Conservation (phyloP, 805 yeast genomes). For the Ogataea nitratoaversa region DNA sequence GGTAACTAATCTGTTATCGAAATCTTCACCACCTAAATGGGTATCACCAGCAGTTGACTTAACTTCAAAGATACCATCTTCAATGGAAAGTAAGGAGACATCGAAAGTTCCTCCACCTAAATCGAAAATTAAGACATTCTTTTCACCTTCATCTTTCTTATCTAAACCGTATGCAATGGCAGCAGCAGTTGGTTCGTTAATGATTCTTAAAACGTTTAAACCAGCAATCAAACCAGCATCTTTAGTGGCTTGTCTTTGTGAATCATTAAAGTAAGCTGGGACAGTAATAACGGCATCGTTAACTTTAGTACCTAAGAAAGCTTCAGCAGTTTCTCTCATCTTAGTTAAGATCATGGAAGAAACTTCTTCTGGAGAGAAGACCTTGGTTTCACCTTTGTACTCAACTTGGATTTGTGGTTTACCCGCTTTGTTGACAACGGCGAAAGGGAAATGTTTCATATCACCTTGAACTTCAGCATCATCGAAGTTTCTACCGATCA, state of each 20-base stretch:
- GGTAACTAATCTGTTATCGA: slow-evolving; percentile 76
- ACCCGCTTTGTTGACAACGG: slow-evolving; percentile 66
- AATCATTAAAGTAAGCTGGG: slow-evolving; percentile 87
- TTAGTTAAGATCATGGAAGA: slow-evolving; percentile 83
- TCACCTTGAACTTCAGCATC: slow-evolving; percentile 72
- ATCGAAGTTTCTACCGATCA: slow-evolving; percentile 67
- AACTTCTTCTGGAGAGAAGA: slow-evolving; percentile 91
- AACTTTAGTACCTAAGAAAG: slow-evolving; percentile 80
- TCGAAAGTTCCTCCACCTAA: slow-evolving; percentile 99
- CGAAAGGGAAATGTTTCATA: slow-evolving; percentile 63
- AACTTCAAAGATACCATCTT: slow-evolving; percentile 96
- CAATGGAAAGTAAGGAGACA: slow-evolving; percentile 93
- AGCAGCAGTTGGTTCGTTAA: slow-evolving; percentile 90
- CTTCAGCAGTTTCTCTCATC: slow-evolving; percentile 98
- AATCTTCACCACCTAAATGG: slow-evolving; percentile 87
- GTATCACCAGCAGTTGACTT: slow-evolving; percentile 97
- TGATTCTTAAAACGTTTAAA: slow-evolving; percentile 83
- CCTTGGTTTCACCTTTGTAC: slow-evolving; percentile 79
- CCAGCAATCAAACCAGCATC: slow-evolving; percentile 98
- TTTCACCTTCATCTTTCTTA: slow-evolving; percentile 44
- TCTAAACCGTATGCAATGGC: slow-evolving; percentile 95
- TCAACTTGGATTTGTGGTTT: slow-evolving; percentile 84
- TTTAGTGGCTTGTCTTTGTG: slow-evolving; percentile 91
- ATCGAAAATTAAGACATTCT: slow-evolving; percentile 86
- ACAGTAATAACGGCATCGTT: slow-evolving; percentile 89